Evolutionary conservation across 176 grass and related monocot genomes (phyloP).

Genomic region (Cymbopogon citratus): DNA sequence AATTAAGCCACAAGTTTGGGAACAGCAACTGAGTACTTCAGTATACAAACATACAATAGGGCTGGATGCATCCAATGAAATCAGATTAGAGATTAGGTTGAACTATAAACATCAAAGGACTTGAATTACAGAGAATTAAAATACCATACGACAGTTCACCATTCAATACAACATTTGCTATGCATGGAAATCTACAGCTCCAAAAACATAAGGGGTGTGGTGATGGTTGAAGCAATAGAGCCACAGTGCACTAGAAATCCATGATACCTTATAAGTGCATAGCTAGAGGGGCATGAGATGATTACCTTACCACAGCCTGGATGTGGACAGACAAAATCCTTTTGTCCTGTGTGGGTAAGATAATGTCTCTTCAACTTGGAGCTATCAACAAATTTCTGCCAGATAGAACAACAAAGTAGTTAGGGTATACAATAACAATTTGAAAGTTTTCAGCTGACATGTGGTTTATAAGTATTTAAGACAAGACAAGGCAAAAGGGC

Average conservation of each 20-base stretch:
- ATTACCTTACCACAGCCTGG: slow-evolving; percentile 78
- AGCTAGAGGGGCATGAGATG: slow-evolving; percentile 8
- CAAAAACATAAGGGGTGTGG: not conserved
- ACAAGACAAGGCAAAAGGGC: not conserved
- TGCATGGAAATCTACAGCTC: not conserved
- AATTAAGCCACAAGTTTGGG: not conserved
- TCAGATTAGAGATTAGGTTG: not conserved
- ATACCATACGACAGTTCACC: not conserved
- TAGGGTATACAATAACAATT: not conserved
- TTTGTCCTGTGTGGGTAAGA: slow-evolving; percentile 87
- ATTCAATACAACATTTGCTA: not conserved
- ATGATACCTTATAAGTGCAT: not conserved
- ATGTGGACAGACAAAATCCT: slow-evolving; percentile 73
- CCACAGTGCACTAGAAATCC: not conserved
- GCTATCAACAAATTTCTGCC: slow-evolving; percentile 88
- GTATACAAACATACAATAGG: not conserved
- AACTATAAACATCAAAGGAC: not conserved
- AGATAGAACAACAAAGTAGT: not conserved
- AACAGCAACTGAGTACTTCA: not conserved
- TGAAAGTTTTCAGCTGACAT: not conserved
- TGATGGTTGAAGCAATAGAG: not conserved
- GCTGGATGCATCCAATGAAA: not conserved
- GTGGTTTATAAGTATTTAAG: not conserved
- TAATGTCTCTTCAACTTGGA: slow-evolving; percentile 90
- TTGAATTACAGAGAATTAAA: not conserved